Evolutionary conservation across 352 stramenopile species (phyloP).

Genomic region (Pythium phragmiticola): DNA sequence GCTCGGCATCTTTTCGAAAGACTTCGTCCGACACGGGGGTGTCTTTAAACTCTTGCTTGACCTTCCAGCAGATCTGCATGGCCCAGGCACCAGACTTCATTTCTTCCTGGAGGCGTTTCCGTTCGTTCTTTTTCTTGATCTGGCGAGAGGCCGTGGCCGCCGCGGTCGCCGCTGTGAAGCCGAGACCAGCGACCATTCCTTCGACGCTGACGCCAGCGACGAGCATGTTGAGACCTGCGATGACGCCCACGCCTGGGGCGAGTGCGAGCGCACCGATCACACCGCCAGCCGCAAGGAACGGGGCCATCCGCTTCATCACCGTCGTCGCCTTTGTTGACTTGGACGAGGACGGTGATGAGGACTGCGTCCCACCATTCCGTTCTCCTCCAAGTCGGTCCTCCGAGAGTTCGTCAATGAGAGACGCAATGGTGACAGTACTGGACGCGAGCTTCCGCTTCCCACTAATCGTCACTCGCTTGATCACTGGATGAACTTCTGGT

Average conservation of each 20-base stretch:
- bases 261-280: slow-evolving; percentile 56
- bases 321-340: slow-evolving; percentile 15
- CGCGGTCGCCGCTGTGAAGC: slow-evolving; percentile 54
- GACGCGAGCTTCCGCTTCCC: slow-evolving; percentile 18
- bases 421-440: slow-evolving; percentile 28
- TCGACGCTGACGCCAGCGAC: slow-evolving; percentile 51
- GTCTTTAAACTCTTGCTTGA: slow-evolving; percentile 46
- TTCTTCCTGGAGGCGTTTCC: slow-evolving; percentile 36
- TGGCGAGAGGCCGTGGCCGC: slow-evolving; percentile 54
- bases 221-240: slow-evolving; percentile 63
- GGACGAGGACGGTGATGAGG: slow-evolving; percentile 7
- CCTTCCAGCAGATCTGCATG: slow-evolving; percentile 71
- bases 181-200: slow-evolving; percentile 54
- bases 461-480: slow-evolving; percentile 13
- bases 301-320: slow-evolving; percentile 32
- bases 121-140: slow-evolving; percentile 42
- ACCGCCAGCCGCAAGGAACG: slow-evolving; percentile 57
- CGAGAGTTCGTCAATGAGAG: slow-evolving; percentile 32
- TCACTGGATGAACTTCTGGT: not conserved
- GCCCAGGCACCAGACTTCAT: slow-evolving; percentile 57
- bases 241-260: slow-evolving; percentile 41
- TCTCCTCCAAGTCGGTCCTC: slow-evolving; percentile 4
- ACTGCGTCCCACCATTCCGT: not conserved
- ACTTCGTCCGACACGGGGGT: slow-evolving; percentile 40
- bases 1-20: slow-evolving; percentile 58